Percentiles rank a stretch among this genome's conserved stretches.
Conservation (phyloP, 305 asterid genomes). For the Fraxinus xanthoxyloides region DNA sequence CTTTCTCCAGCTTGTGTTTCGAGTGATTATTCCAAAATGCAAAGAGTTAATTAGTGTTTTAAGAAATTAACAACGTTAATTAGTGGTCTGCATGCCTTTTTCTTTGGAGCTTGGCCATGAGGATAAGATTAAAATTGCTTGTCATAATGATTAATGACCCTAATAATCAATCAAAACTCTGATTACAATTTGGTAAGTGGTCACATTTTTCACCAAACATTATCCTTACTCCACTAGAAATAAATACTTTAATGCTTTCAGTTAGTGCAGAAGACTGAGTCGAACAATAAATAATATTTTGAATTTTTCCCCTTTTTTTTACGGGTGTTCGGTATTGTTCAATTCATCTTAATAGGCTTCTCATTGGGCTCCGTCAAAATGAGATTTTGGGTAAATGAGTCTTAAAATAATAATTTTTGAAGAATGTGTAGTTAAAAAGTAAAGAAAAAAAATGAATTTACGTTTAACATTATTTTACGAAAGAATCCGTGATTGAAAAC, state of each 20-base stretch:
- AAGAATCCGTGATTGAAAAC: neutral
- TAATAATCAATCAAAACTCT: neutral
- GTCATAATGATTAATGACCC: neutral
- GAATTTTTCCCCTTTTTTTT: too few species aligned
- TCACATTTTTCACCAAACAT: conserved; percentile 38
- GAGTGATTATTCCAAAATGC: conserved; percentile 2
- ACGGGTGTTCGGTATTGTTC: neutral
- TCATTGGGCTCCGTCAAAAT: neutral
- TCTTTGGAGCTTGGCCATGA: conserved; percentile 12
- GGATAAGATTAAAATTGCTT: conserved; percentile 11
- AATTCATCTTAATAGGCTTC: neutral
- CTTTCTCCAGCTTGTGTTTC: neutral
- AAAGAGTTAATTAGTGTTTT: too few species aligned
- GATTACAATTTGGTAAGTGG: conserved; percentile 30
- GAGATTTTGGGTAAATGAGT: too few species aligned
- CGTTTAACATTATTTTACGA: neutral
- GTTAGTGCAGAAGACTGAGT: neutral
- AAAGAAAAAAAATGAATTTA: too few species aligned
- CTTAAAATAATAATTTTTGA: too few species aligned
- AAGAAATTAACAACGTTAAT: neutral
- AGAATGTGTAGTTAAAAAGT: too few species aligned
- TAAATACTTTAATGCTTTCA: neutral
- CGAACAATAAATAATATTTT: too few species aligned
- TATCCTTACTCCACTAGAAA: conserved; percentile 25
- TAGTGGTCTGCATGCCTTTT: conserved; percentile 1